Conservation (phyloP, 805 yeast genomes). For the Komagataella populi region DNA sequence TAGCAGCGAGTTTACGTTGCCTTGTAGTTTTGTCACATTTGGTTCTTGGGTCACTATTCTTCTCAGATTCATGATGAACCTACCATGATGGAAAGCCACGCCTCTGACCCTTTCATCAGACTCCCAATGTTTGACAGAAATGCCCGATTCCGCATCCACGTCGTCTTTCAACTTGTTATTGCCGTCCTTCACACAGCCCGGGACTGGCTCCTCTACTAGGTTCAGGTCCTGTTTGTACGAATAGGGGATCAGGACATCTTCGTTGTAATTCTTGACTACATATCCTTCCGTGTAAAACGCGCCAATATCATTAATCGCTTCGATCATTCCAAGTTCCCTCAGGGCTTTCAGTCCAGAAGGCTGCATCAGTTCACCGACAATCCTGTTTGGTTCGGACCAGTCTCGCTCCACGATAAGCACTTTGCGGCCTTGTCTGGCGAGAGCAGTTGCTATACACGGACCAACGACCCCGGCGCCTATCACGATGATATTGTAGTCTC, state of each 20-base stretch:
- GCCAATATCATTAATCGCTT: conserved; percentile 59
- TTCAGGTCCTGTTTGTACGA: conserved; percentile 45
- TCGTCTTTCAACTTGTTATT: conserved; percentile 32
- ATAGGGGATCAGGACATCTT: conserved; percentile 50
- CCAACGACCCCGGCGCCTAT: conserved; percentile 99
- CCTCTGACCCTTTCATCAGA: conserved; percentile 48
- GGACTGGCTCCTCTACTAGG: conserved; percentile 27
- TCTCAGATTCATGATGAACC: conserved; percentile 68
- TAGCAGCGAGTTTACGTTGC: conserved; percentile 61
- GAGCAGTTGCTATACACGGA: conserved; percentile 79
- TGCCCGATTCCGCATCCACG: conserved; percentile 24
- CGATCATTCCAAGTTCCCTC: conserved; percentile 68
- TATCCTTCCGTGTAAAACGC: conserved; percentile 76
- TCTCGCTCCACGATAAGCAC: conserved; percentile 79
- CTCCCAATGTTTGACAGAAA: conserved; percentile 42
- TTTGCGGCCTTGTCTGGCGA: conserved; percentile 81
- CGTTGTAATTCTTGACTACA: conserved; percentile 53
- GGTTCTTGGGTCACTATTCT: conserved; percentile 50
- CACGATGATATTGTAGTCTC: conserved; percentile 64
- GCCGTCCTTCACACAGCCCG: conserved; percentile 40
- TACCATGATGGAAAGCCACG: conserved; percentile 88
- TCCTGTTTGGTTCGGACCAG: conserved; percentile 87
- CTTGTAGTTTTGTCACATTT: conserved; percentile 71
- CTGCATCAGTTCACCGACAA: conserved; percentile 94
- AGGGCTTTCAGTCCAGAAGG: conserved; percentile 92